Evolutionary conservation across 2,329 filamentous ascomycete species (phyloP), one percentile per base, ranked within the genome.

Genomic region (Arthroderma uncinatum): DNA sequence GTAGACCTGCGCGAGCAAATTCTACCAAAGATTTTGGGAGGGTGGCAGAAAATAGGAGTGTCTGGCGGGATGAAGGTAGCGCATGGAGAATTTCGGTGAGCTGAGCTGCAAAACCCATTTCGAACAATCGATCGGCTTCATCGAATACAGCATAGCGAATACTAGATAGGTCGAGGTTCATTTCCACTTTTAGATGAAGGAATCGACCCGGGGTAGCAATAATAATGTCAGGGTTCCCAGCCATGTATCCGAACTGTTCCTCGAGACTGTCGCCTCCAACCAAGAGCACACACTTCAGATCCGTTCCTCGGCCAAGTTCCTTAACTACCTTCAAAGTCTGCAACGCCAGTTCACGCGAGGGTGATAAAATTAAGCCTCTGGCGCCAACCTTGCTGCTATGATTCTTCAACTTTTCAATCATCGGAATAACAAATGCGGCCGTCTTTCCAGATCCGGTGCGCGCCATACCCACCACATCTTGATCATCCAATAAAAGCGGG

Each of bases 361-460:
- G 93, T 12, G 91, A 96, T 69, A 98, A 74, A 61, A 98, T 86
- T 59, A 98, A 77, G 10, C 86, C 93, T 66, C 93, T 82, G 47
- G 89, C 84, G 55, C 94, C 93, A 62, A 97, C 85, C 66, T 86
- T 86, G 30, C 85, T 84, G 67, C 87, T 95, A 71, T 98, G 94
- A 23, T 83, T 81, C 71, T 91, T 94, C 60, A 98, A 77, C 63
- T 86, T 87, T 75, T 98, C 89, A 60, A 98, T 90, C 92, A 98
- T 95, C 44, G 93, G 93, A 62, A 98, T 94, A 25, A 97, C 90
- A 71, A 98, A 98, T 21, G 93, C 93, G 0, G 91, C 93, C 0
- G 94, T 98, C 77, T 98, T 98, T 76, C 93, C 93, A 19, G 91
- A 97, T 69, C 93, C 93, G n/a, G 94, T 98, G 63, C 94, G 81